Evolutionary conservation across 441 rosid species (phyloP).

Genomic region (Jatropha podagrica): DNA sequence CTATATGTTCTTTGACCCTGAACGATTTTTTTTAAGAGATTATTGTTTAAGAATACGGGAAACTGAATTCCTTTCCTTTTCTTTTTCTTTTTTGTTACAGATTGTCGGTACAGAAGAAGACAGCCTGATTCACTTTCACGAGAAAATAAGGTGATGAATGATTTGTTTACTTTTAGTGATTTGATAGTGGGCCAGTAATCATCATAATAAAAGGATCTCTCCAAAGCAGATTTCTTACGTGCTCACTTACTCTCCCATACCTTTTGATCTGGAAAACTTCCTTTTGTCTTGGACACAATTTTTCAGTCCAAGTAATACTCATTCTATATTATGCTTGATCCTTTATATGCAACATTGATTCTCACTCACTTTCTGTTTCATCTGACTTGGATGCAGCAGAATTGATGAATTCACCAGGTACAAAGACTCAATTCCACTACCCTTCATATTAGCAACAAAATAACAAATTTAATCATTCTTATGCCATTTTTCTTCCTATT

Average conservation of each 20-base stretch:
- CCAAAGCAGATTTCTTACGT: not conserved
- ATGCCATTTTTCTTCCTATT: not conserved
- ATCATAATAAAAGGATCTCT: constrained; percentile 10
- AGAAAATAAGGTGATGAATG: constrained; percentile 78
- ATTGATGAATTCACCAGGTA: constrained; percentile 95
- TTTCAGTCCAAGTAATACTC: constrained; percentile 6
- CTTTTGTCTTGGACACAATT: not conserved
- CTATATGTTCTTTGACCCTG: constrained; percentile 8
- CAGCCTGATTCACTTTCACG: constrained; percentile 76
- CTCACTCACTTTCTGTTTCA: constrained; percentile 25
- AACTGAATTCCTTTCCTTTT: not conserved
- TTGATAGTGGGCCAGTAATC: constrained; percentile 1
- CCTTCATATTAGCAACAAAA: not conserved
- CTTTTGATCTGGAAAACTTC: not conserved
- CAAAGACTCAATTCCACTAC: constrained; percentile 15
- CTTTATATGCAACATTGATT: constrained; percentile 13
- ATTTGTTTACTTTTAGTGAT: constrained; percentile 14
- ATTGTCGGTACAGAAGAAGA: constrained; percentile 93
- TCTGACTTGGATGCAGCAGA: constrained; percentile 54
- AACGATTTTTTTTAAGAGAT: not conserved
- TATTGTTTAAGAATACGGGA: not conserved
- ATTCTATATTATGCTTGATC: constrained; percentile 28
- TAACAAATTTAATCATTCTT: constrained; percentile 4
- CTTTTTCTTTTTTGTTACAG: constrained; percentile 40
- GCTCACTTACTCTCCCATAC: not conserved